phyloP scores from a whole-genome alignment of 2,329 filamentous ascomycete species.

The Talaromyces sp. region DNA sequence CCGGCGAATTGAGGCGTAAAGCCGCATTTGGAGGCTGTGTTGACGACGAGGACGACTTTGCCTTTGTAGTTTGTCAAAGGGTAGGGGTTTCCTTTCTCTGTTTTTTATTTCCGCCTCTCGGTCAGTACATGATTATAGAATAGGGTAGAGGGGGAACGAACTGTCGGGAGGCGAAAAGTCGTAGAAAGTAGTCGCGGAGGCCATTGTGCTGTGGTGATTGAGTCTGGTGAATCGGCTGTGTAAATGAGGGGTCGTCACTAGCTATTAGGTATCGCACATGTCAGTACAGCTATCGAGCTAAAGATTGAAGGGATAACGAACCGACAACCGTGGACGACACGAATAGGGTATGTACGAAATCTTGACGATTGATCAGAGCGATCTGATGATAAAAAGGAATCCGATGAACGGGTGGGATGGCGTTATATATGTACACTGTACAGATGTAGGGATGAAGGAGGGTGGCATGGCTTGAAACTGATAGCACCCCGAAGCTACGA shows the following conservation, averaged over 20 bases:
- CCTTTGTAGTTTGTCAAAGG: constrained; percentile 71
- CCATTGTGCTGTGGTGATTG: constrained; percentile 43
- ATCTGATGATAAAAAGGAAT: not conserved
- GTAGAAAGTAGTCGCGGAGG: constrained; percentile 59
- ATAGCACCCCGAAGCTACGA: too few species aligned
- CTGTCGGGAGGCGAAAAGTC: constrained; percentile 60
- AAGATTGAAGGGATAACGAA: not conserved
- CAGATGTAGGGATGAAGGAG: not conserved
- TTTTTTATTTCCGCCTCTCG: too few species aligned
- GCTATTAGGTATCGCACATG: not conserved
- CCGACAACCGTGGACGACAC: not conserved
- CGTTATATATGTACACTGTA: not conserved
- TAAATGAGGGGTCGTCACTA: constrained; percentile 2
- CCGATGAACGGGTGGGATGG: not conserved
- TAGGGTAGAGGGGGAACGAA: constrained; percentile 32
- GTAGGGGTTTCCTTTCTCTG: constrained; percentile 71
- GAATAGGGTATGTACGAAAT: constrained; percentile 10
- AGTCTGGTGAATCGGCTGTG: not conserved
- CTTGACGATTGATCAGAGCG: not conserved
- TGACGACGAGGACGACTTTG: constrained; percentile 94
- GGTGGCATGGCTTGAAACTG: not conserved
- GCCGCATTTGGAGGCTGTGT: constrained; percentile 97
- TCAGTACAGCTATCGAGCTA: not conserved
- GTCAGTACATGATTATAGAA: too few species aligned
- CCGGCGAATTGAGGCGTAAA: constrained; percentile 95